Percentiles rank a stretch among this genome's conserved stretches.
These are phyloP conservation scores for Yamadazyma aaseri DNA, from an alignment of 1,139 yeast genomes.

Conservation along the genomic window DNA sequence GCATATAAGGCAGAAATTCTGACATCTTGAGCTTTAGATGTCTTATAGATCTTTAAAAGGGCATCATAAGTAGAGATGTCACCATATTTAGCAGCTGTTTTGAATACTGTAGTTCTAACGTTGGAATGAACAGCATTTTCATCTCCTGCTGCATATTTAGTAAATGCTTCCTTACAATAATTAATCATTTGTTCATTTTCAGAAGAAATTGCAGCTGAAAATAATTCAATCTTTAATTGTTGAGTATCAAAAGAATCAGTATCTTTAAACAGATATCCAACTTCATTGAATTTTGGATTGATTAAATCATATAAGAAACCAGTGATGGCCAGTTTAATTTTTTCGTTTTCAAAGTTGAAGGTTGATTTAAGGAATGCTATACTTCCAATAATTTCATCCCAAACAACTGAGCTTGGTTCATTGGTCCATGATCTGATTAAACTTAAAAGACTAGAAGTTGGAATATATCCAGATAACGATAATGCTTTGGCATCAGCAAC, in stretches of 20 bases:
- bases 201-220: constrained; percentile 63
- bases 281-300: constrained; percentile 50
- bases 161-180: constrained; percentile 57
- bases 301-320: constrained; percentile 61
- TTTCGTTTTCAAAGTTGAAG: constrained; percentile 67
- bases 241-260: constrained; percentile 69
- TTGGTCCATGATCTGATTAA: constrained; percentile 66
- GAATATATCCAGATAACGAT: constrained; percentile 69
- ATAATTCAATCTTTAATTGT: constrained; percentile 73
- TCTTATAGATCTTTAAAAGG: constrained; percentile 60
- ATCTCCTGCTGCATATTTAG: constrained; percentile 62
- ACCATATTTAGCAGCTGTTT: constrained; percentile 66
- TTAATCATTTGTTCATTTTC: constrained; percentile 55
- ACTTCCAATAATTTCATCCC: constrained; percentile 66
- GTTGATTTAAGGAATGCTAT: constrained; percentile 59
- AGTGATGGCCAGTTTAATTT: constrained; percentile 55
- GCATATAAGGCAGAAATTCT: constrained; percentile 72
- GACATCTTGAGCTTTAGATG: constrained; percentile 70
- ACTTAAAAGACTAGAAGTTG: constrained; percentile 62
- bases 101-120: constrained; percentile 69
- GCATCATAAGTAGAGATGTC: constrained; percentile 62
- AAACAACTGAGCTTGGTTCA: constrained; percentile 72
- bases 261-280: constrained; percentile 70
- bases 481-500: constrained; percentile 80
- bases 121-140: constrained; percentile 76